These are phyloP conservation scores for Debaryomycetaceae sp. DNA, from an alignment of 1,139 yeast species.

Conservation along the genomic window DNA sequence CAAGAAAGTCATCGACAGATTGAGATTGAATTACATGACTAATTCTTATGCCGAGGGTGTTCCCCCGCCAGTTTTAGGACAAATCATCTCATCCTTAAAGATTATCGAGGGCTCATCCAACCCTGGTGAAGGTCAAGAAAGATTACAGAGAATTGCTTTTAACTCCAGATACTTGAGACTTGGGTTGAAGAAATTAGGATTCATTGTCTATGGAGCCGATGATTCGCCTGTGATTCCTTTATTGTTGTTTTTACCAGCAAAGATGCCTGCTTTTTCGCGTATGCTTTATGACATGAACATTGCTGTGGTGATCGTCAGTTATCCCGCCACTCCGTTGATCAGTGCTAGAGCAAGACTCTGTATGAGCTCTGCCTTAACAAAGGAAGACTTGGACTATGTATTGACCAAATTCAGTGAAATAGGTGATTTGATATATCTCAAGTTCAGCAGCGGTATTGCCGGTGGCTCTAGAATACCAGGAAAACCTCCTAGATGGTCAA, in stretches of 20 bases:
- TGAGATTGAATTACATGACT: constrained; percentile 72
- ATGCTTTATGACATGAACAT: constrained; percentile 73
- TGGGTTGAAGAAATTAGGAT: constrained; percentile 89
- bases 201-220: constrained; percentile 90
- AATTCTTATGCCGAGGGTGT: constrained; percentile 79
- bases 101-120: constrained; percentile 77
- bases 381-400: constrained; percentile 85
- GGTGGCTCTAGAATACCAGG: constrained; percentile 60
- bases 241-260: constrained; percentile 82
- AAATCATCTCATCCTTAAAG: constrained; percentile 75
- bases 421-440: constrained; percentile 75
- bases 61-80: constrained; percentile 88
- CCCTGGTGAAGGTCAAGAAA: constrained; percentile 91
- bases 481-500: constrained; percentile 69
- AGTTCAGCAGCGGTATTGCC: constrained; percentile 74
- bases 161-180: constrained; percentile 89
- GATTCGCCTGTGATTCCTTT: constrained; percentile 96
- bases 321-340: constrained; percentile 94
- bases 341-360: constrained; percentile 91
- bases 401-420: constrained; percentile 70
- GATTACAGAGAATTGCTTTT: constrained; percentile 90
- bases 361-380: constrained; percentile 87
- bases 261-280: constrained; percentile 91
- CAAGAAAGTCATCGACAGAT: constrained; percentile 63
- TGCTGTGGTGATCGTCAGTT: constrained; percentile 95